phyloP scores from a whole-genome alignment of 176 grass and related monocot species.

The Paspalum notatum region DNA sequence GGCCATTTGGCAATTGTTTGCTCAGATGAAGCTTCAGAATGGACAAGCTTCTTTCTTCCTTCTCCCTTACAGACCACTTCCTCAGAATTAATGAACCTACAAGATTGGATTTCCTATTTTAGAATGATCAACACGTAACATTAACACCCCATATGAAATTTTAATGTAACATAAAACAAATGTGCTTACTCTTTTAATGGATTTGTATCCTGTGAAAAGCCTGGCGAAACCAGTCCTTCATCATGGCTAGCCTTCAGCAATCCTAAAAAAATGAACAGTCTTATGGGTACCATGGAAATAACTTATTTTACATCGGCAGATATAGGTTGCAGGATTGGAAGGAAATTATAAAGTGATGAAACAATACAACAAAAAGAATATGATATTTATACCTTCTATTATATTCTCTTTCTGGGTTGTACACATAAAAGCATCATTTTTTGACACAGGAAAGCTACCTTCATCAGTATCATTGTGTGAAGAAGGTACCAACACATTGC shows the following conservation, averaged over 20 bases:
- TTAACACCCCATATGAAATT: not conserved
- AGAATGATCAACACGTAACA: not conserved
- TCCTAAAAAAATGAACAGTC: constrained; percentile 22
- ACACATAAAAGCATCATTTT: not conserved
- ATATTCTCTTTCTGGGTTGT: constrained; percentile 10
- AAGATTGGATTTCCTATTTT: constrained; percentile 21
- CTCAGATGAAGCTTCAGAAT: not conserved
- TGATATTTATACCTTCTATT: constrained; percentile 27
- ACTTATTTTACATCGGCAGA: not conserved
- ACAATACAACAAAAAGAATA: not conserved
- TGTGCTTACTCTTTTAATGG: constrained; percentile 11
- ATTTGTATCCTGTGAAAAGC: constrained; percentile 12
- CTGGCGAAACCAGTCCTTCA: not conserved
- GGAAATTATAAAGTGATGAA: not conserved
- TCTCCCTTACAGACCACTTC: constrained; percentile 12
- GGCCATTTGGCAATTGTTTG: not conserved
- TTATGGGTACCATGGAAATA: not conserved
- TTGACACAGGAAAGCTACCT: not conserved
- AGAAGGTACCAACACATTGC: not conserved
- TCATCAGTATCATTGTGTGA: constrained; percentile 6
- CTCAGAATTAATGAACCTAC: constrained; percentile 15
- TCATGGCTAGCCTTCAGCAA: not conserved
- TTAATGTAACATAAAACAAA: not conserved
- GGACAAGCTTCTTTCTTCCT: not conserved
- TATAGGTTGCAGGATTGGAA: constrained; percentile 4